Evolutionary conservation across 2,329 filamentous ascomycete species (phyloP).

Genomic region (Beauveria australis): DNA sequence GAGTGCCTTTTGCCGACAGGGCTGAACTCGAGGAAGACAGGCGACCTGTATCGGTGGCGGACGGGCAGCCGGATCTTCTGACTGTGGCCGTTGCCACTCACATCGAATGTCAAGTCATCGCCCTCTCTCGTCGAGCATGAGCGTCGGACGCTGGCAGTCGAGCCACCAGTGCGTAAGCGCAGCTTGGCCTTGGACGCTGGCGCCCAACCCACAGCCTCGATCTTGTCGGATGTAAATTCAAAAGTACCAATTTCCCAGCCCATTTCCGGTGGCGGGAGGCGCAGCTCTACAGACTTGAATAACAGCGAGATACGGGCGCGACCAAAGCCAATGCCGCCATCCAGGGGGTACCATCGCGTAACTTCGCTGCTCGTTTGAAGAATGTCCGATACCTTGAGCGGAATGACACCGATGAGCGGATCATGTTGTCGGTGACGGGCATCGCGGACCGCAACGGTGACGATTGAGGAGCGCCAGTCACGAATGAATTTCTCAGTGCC

Average conservation of each 20-base stretch:
- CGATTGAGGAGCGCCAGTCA: slow-evolving; percentile 82
- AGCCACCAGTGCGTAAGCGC: slow-evolving; percentile 75
- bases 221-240: slow-evolving; percentile 66
- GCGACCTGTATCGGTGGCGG: slow-evolving; percentile 81
- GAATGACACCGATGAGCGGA: slow-evolving; percentile 86
- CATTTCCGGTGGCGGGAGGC: slow-evolving; percentile 73
- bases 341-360: slow-evolving; percentile 92
- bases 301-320: slow-evolving; percentile 80
- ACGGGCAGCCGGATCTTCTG: slow-evolving; percentile 68
- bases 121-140: slow-evolving; percentile 54
- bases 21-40: slow-evolving; percentile 82
- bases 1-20: slow-evolving; percentile 58
- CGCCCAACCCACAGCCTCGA: slow-evolving; percentile 56
- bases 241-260: slow-evolving; percentile 96
- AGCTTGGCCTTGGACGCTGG: slow-evolving; percentile 64
- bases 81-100: slow-evolving; percentile 33
- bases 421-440: slow-evolving; percentile 86
- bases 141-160: slow-evolving; percentile 60
- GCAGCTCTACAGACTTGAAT: slow-evolving; percentile 82
- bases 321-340: slow-evolving; percentile 88
- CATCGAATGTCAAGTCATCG: slow-evolving; percentile 41
- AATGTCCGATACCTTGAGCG: slow-evolving; percentile 80
- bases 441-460: slow-evolving; percentile 84
- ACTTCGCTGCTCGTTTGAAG: slow-evolving; percentile 78
- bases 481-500: slow-evolving; percentile 88